Evolutionary conservation across 257 asterid genomes (phyloP).

Genomic region (Nicotiana attenuata): DNA sequence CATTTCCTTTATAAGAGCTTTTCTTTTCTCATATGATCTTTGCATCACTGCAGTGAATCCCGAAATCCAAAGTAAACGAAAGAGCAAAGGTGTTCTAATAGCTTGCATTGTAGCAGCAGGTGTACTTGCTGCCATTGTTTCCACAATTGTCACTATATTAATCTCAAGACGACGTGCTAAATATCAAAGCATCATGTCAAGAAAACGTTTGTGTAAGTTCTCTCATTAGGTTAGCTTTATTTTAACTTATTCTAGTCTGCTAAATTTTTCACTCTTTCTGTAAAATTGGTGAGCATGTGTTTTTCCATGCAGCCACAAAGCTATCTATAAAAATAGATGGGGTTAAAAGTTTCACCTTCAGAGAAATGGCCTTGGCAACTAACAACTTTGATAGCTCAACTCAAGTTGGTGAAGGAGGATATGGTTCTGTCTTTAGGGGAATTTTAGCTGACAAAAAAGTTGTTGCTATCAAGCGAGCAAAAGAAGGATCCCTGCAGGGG

Average conservation of each 20-base stretch:
- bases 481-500: conserved; percentile 44
- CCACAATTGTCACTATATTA: conserved; percentile 21
- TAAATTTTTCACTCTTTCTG: neutral
- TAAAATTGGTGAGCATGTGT: neutral
- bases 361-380: conserved; percentile 35
- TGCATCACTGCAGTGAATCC: conserved; percentile 27
- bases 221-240: neutral
- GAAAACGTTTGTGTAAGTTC: conserved; percentile 26
- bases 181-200: conserved; percentile 17
- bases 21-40: neutral
- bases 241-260: neutral
- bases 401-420: conserved; percentile 47
- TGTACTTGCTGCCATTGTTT: conserved; percentile 19
- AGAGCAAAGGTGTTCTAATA: conserved; percentile 21
- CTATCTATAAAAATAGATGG: conserved; percentile 36
- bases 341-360: conserved; percentile 30
- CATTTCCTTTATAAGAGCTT: neutral
- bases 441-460: conserved; percentile 24
- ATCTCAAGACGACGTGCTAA: conserved; percentile 25
- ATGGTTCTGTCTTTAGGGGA: conserved; percentile 38
- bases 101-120: conserved; percentile 26
- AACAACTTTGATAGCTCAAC: conserved; percentile 24
- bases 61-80: conserved; percentile 10
- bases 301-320: conserved; percentile 31
- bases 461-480: conserved; percentile 42